A percentile compares a stretch with the other conserved stretches of the same genome.
Evolutionary conservation across 1,284 basidiomycete genomes (phyloP).

Genomic region (Entoloma clypeatum): DNA sequence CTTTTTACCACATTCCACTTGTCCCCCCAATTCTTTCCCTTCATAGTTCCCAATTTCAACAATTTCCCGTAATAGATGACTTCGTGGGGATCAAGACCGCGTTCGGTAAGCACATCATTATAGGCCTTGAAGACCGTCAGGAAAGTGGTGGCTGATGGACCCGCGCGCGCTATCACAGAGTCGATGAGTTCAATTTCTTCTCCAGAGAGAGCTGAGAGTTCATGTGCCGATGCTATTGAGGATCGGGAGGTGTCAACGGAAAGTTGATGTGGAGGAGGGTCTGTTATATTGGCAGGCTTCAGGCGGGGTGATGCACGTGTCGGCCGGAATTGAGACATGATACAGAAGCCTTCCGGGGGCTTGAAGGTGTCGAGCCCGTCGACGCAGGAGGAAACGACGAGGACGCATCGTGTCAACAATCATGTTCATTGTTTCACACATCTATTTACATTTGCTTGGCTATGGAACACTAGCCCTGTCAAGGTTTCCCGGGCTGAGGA

Average conservation of each 20-base stretch:
- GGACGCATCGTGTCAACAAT: slow-evolving; percentile 7
- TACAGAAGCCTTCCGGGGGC: not conserved
- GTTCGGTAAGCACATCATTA: slow-evolving; percentile 66
- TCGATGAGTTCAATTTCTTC: slow-evolving; percentile 71
- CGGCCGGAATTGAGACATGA: slow-evolving; percentile 30
- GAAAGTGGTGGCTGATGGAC: slow-evolving; percentile 64
- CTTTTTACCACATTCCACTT: slow-evolving; percentile 71
- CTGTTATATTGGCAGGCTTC: slow-evolving; percentile 17
- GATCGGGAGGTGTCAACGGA: slow-evolving; percentile 44
- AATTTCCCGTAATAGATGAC: slow-evolving; percentile 77
- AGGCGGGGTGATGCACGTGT: slow-evolving; percentile 34
- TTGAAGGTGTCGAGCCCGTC: not conserved
- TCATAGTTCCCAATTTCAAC: slow-evolving; percentile 73
- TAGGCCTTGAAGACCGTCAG: slow-evolving; percentile 78
- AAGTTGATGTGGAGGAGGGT: slow-evolving; percentile 19
- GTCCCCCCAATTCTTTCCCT: slow-evolving; percentile 69
- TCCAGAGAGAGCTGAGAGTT: slow-evolving; percentile 53
- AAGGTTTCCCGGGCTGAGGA: too few relatives aligned
- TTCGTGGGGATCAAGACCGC: slow-evolving; percentile 75
- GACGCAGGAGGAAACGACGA: not conserved
- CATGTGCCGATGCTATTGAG: slow-evolving; percentile 46
- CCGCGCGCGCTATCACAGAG: slow-evolving; percentile 63
- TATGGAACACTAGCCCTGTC: too few relatives aligned
- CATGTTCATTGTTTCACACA: too few relatives aligned
- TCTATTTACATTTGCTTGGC: too few relatives aligned